Evolutionary conservation across 768 basidiomycete genomes (phyloP).

Genomic region (Phlegmacium glaucopus): DNA sequence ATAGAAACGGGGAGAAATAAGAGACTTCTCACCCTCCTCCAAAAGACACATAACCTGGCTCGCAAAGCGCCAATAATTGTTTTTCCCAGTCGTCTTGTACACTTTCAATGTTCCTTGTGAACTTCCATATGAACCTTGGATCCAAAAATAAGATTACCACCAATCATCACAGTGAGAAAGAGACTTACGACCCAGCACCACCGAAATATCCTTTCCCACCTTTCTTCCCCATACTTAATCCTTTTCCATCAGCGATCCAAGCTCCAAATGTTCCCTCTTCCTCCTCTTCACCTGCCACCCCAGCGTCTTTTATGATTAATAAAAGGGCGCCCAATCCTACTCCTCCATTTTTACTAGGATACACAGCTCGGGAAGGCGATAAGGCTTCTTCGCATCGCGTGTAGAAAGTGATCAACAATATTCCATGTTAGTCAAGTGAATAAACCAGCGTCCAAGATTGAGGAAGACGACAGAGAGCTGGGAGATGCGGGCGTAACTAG

Average conservation of each 20-base stretch:
- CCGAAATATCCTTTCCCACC: conserved; percentile 77
- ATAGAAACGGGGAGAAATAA: background rate
- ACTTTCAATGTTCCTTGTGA: conserved; percentile 50
- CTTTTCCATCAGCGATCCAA: conserved; percentile 76
- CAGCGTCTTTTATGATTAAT: conserved; percentile 28
- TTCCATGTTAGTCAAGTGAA: conserved; percentile 93
- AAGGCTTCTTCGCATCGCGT: conserved; percentile 44
- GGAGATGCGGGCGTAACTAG: conserved; percentile 69
- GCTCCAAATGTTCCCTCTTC: conserved; percentile 72
- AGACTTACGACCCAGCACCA: conserved; percentile 77
- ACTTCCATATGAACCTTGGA: conserved; percentile 77
- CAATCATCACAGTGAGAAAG: background rate
- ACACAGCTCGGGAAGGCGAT: conserved; percentile 20
- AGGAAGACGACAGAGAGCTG: conserved; percentile 70
- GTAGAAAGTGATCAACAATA: conserved; percentile 88
- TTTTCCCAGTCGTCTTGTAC: conserved; percentile 84
- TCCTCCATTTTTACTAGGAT: conserved; percentile 66
- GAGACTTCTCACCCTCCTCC: conserved; percentile 77
- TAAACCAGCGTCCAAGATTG: conserved; percentile 81
- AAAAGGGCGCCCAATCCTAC: no score
- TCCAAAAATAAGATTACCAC: background rate
- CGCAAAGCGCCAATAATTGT: no score
- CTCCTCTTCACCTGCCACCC: conserved; percentile 57
- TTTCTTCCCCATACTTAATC: conserved; percentile 35
- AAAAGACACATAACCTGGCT: conserved; percentile 80